Evolutionary conservation across 2,329 filamentous ascomycete species (phyloP).

Genomic region (Celoporthe dispersa): DNA sequence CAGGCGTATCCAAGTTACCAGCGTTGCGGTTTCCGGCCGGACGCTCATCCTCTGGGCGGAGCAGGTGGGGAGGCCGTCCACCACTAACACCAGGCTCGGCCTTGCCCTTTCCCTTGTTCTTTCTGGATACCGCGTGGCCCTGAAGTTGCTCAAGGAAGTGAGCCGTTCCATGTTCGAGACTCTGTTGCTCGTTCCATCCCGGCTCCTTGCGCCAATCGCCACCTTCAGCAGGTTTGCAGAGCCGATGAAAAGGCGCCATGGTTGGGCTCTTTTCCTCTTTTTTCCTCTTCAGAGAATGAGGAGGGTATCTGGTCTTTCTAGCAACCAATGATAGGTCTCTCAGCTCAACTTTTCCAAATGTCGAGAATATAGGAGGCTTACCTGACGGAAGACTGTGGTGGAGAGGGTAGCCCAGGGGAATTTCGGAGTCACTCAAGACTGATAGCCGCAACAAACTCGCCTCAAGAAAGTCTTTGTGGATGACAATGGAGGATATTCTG

Average conservation of each 20-base stretch:
- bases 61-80: conserved; percentile 10
- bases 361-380: neutral
- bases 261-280: too few species aligned
- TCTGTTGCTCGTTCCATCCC: neutral
- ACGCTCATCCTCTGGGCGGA: neutral
- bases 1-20: neutral
- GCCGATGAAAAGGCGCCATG: conserved; percentile 1
- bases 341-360: neutral
- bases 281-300: neutral
- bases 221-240: neutral
- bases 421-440: neutral
- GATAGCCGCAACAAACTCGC: neutral
- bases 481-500: neutral
- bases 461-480: neutral
- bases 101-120: neutral
- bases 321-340: neutral
- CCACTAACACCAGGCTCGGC: neutral
- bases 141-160: neutral
- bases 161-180: conserved; percentile 1
- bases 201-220: neutral
- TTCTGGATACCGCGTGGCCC: too few species aligned
- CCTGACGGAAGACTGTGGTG: neutral
- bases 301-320: neutral
- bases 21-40: neutral
- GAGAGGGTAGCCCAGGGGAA: neutral